phyloP scores from a whole-genome alignment of 257 asterid genomes.

The Ligustrum vulgare region DNA sequence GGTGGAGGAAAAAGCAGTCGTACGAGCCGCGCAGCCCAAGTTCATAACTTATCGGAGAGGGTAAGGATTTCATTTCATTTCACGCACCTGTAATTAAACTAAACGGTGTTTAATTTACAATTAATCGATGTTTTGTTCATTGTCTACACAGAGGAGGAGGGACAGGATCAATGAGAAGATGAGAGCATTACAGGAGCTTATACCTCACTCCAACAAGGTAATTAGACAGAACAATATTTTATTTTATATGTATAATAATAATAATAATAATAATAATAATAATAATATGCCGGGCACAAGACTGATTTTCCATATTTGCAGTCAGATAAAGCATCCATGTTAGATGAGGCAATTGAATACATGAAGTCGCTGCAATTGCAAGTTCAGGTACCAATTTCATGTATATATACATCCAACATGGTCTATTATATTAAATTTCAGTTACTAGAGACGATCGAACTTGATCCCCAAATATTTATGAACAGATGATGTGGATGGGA shows the following conservation, averaged over 20 bases:
- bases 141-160: slow-evolving; percentile 57
- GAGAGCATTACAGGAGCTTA: slow-evolving; percentile 85
- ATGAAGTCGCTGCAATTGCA: slow-evolving; percentile 81
- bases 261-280: no score
- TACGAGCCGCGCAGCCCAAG: slow-evolving; percentile 79
- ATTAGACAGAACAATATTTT: no score
- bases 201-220: slow-evolving; percentile 86
- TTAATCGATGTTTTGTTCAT: neutral
- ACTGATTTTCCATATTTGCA: no score
- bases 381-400: slow-evolving; percentile 57
- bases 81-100: no score
- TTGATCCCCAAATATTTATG: neutral
- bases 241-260: no score
- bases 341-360: slow-evolving; percentile 90
- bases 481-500: slow-evolving; percentile 88
- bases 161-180: slow-evolving; percentile 89
- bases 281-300: no score
- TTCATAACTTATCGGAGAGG: slow-evolving; percentile 89
- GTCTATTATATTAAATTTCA: no score
- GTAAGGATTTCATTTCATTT: slow-evolving; percentile 29
- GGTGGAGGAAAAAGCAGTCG: slow-evolving; percentile 61
- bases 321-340: slow-evolving; percentile 90
- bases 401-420: no score
- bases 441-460: no score
- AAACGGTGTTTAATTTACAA: no score